Conservation (phyloP, 768 basidiomycete genomes). For the Leccinum uliginosum region DNA sequence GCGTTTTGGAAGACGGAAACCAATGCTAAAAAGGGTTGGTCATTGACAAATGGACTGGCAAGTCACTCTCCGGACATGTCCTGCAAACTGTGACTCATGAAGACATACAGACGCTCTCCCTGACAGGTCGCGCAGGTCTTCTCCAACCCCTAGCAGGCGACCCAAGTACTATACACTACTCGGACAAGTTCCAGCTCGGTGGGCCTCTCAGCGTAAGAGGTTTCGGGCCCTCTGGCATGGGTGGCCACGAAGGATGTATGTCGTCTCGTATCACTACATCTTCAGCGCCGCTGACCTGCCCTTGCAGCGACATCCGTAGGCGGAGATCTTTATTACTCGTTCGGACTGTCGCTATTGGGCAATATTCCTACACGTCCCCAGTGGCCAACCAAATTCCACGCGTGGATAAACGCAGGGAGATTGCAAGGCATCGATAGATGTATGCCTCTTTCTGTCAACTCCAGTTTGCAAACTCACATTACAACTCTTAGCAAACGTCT, state of each 20-base stretch:
- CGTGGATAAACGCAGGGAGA: constrained; percentile 78
- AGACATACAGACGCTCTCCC: constrained; percentile 61
- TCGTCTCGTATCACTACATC: background rate
- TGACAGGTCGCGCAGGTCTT: constrained; percentile 68
- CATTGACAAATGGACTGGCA: constrained; percentile 18
- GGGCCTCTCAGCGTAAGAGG: constrained; percentile 83
- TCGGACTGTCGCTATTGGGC: constrained; percentile 71
- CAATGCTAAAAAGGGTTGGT: constrained; percentile 22
- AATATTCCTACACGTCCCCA: constrained; percentile 65
- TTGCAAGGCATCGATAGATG: constrained; percentile 58
- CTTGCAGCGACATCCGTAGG: constrained; percentile 77
- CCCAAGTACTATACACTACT: constrained; percentile 44
- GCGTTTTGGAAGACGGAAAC: constrained; percentile 27
- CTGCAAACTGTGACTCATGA: background rate
- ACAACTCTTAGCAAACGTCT: constrained; percentile 3
- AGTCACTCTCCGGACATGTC: constrained; percentile 3
- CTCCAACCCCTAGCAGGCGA: constrained; percentile 57
- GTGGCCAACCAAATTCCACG: constrained; percentile 85
- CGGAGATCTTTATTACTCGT: constrained; percentile 77
- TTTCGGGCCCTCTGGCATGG: constrained; percentile 73
- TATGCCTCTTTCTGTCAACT: constrained; percentile 30
- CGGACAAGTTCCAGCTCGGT: constrained; percentile 90
- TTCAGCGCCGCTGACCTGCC: background rate
- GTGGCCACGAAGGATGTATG: constrained; percentile 70
- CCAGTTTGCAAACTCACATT: background rate